Evolutionary conservation across 352 stramenopile genomes (phyloP), one percentile per base, ranked within the genome.

Genomic region (Hyaloperonospora brassicae): DNA sequence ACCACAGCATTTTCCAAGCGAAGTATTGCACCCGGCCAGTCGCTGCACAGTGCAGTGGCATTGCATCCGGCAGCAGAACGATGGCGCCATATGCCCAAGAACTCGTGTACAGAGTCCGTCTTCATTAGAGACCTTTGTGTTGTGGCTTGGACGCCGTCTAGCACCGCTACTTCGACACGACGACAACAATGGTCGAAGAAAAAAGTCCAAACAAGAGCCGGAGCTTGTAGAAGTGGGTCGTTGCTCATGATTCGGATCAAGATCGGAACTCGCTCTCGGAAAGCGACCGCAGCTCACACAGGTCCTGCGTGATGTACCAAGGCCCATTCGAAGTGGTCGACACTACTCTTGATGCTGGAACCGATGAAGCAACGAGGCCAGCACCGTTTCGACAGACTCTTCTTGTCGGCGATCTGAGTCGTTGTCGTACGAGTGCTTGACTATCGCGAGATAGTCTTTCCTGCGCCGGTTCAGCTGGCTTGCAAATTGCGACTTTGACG

Each of bases 151-250:
- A 51, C 24, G 78, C 71, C 22, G 70, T 63, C 17, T 70, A 41
- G 4, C 82, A 76, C 44, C 84, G 85, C 23, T 75, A 34, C 27
- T 34, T 34, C 27, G 27, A 34, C 27, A 34, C 27, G 65, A 1
- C 63, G 71, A 60, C 81, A 95, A 0, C 63, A 66, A 30, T 78
- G 0, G 17, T 78, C 36, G 66, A 72, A 52, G 94, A 95, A 52
- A 86, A 95, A 4, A 17, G 17, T 17, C 17, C 84, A 84, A 1
- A 95, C 64, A 8, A 9, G 8, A 34, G 27, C 8, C 8, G 27
- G 27, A 34, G 27, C 27, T 8, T 34, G 4, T 8, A 34, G 4
- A 34, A 9, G 8, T 8, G 8, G 4, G 27, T 34, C 27, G 27
- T 34, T 34, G 17, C 27, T 34, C 27, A 4, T 8, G 27, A 34